These are phyloP conservation scores for Pterulicium gracile DNA, from an alignment of 1,284 basidiomycete species.

Conservation along the genomic window DNA sequence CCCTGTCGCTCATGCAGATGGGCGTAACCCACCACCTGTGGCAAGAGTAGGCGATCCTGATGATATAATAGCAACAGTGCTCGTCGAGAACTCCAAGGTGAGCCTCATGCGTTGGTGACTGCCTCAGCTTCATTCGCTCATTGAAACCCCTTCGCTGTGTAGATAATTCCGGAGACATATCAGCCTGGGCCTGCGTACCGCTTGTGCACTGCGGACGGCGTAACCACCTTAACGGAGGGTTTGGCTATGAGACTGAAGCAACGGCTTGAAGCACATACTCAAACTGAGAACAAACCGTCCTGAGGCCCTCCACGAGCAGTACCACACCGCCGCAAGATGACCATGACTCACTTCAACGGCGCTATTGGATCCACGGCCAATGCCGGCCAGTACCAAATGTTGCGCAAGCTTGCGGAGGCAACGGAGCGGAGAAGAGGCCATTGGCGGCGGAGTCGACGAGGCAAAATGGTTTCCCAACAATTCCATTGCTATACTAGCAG, in stretches of 20 bases:
- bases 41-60: constrained; percentile 48
- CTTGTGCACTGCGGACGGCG: constrained; percentile 59
- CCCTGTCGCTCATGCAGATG: background rate
- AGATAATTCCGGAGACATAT: constrained; percentile 65
- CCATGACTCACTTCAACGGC: no score
- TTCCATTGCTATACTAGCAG: no score
- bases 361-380: no score
- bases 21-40: background rate
- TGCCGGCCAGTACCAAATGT: no score
- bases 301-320: no score
- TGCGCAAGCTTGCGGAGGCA: no score
- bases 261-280: background rate
- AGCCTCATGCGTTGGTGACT: constrained; percentile 8
- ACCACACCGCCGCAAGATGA: no score
- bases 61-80: constrained; percentile 67
- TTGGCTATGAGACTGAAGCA: constrained; percentile 35
- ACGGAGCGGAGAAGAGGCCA: no score
- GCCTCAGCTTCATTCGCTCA: constrained; percentile 3
- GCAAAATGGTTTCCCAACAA: no score
- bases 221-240: constrained; percentile 52
- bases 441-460: no score
- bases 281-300: no score
- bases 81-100: constrained; percentile 60
- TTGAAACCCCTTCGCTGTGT: background rate
- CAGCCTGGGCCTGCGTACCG: constrained; percentile 74